Evolutionary conservation across 2,329 filamentous ascomycete genomes (phyloP).

Genomic region (Clonostachys rosea): DNA sequence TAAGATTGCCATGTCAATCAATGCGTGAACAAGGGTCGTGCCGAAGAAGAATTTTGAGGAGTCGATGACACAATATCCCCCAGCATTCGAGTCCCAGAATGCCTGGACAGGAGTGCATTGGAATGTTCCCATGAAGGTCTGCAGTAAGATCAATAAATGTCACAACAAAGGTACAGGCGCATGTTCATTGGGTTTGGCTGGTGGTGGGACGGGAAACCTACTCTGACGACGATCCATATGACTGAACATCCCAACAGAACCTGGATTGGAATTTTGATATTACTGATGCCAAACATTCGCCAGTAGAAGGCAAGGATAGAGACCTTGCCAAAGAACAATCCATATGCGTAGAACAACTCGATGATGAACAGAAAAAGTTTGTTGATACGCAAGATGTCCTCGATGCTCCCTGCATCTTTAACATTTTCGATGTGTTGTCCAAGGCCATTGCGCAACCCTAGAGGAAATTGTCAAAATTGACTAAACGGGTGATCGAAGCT

Average conservation of each 20-base stretch:
- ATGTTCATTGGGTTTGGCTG: too few relatives aligned
- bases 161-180: too few relatives aligned
- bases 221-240: background rate
- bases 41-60: constrained; percentile 15
- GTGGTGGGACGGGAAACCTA: too few relatives aligned
- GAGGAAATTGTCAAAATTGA: too few relatives aligned
- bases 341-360: too few relatives aligned
- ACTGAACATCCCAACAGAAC: background rate
- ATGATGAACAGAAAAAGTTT: too few relatives aligned
- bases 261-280: background rate
- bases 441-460: too few relatives aligned
- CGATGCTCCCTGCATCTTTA: too few relatives aligned
- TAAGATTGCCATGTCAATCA: constrained; percentile 15
- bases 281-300: background rate
- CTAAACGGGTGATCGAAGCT: too few relatives aligned
- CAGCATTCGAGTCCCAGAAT: constrained; percentile 15
- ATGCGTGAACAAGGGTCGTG: constrained; percentile 11
- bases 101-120: constrained; percentile 16
- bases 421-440: too few relatives aligned
- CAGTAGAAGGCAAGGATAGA: background rate
- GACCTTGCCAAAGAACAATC: background rate
- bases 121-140: constrained; percentile 8
- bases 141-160: too few relatives aligned
- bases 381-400: too few relatives aligned
- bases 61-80: constrained; percentile 13